Conservation (phyloP, 164 flowering plant genomes). For the Aristolochia contorta region DNA sequence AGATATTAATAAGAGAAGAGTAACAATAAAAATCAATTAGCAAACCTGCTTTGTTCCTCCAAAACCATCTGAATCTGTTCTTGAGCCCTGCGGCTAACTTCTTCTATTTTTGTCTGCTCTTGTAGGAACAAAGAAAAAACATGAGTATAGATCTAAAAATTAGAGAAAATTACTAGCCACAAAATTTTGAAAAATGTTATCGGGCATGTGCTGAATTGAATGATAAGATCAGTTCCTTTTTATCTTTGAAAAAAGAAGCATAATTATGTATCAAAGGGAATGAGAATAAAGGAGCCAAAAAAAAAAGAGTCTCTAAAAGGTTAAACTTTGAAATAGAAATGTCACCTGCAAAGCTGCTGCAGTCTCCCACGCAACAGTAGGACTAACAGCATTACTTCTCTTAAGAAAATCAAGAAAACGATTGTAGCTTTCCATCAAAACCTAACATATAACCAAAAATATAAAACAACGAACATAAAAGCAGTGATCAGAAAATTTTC, state of each 20-base stretch:
- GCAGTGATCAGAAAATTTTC: not conserved
- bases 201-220: not conserved
- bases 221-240: too few relatives aligned
- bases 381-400: conserved; percentile 91
- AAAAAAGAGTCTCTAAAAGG: too few relatives aligned
- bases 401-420: conserved; percentile 72
- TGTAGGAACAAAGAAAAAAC: not conserved
- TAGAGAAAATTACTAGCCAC: not conserved
- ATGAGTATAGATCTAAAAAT: not conserved
- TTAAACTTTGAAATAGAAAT: not conserved
- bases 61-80: conserved; percentile 95
- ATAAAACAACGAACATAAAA: not conserved
- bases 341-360: conserved; percentile 92
- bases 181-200: not conserved
- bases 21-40: conserved; percentile 4
- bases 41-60: conserved; percentile 94
- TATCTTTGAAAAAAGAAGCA: too few relatives aligned
- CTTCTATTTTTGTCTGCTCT: conserved; percentile 78
- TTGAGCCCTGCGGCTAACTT: conserved; percentile 93
- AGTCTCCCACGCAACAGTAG: conserved; percentile 87
- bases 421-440: conserved; percentile 71
- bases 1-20: not conserved
- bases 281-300: too few relatives aligned
- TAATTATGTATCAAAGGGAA: too few relatives aligned
- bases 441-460: conserved; percentile 29